Base-by-base conservation (phyloP, 352 stramenopile species). In the Pythium dissotocum region DNA sequence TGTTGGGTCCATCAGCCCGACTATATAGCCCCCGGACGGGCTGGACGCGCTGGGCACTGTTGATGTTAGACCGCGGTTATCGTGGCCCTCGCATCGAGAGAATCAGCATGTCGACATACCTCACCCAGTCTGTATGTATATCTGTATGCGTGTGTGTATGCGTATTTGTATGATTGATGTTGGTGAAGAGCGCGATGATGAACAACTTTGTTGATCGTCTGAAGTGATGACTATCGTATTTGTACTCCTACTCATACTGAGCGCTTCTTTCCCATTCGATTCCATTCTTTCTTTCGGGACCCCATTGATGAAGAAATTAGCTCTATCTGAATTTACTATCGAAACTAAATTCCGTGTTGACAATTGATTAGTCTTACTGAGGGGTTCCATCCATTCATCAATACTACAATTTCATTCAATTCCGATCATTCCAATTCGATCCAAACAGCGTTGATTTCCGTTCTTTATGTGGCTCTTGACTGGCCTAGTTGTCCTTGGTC, bases 271-370 rank as follows among this genome's bases (percentile, higher is more conserved):
- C 30, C 26, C 1, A 24, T 55, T 44, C 69, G 4, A 4, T 30
- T 35, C 8, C 35, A 57, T 30, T 48, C 26, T n/a, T 24, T 24
- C 21, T 24, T 3, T 16, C 16, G 32, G 8, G 32, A 69, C 55
- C 83, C 82, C 83, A 57, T 88, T 94, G 85, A 94, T 91, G 60
- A 73, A 90, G 79, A 88, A 90, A 94, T 94, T 94, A 94, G 87
- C 87, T 94, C 87, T 94, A 94, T 80, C 84, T 83, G 84, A 94
- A 90, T 68, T 56, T 67, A 87, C 79, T 89, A 87, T 88, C 81
- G 85, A 87, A 89, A 65, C 49, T 69, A 60, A 42, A 53, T 65
- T 67, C 52, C 64, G 59, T 76, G 69, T 76, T 59, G 69, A 76
- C 33, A 66, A 26, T 53, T 61, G 36, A 62, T 64, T 24, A 74